Conservation (phyloP, 1,284 basidiomycete genomes). For the Coniferiporia sulphurascens region DNA sequence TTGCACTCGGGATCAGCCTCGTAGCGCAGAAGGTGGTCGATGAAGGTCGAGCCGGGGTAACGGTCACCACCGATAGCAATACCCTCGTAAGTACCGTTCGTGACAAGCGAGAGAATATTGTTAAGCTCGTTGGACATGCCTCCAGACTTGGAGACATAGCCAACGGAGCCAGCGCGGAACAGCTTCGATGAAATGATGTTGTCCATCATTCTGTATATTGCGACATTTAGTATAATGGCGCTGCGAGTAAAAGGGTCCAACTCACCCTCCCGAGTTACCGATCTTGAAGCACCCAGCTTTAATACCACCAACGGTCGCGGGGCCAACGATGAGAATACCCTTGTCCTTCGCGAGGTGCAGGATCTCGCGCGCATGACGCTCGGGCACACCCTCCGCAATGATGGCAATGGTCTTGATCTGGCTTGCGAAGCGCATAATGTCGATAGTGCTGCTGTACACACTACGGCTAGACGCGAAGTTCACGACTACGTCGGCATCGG, state of each 20-base stretch:
- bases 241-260: constrained; percentile 20
- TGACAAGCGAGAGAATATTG: constrained; percentile 97
- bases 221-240: constrained; percentile 17
- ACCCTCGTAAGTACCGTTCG: constrained; percentile 99
- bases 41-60: constrained; percentile 98
- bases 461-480: constrained; percentile 97
- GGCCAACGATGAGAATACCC: constrained; percentile 93
- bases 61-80: constrained; percentile 99
- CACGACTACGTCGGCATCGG: constrained; percentile 95
- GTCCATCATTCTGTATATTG: constrained; percentile 86
- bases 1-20: constrained; percentile 97
- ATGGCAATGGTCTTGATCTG: constrained; percentile 85
- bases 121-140: constrained; percentile 99
- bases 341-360: constrained; percentile 85
- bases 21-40: constrained; percentile 97
- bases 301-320: constrained; percentile 98
- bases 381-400: constrained; percentile 98
- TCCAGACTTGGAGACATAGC: constrained; percentile 99
- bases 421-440: constrained; percentile 64
- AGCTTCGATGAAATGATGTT: constrained; percentile 99
- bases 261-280: constrained; percentile 94
- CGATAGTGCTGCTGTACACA: constrained; percentile 92
- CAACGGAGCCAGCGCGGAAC: constrained; percentile 95
- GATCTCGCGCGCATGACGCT: constrained; percentile 95
- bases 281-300: constrained; percentile 99